These are phyloP conservation scores for Monosporascus sp. DNA, from an alignment of 2,329 filamentous ascomycete species.

Conservation along the genomic window DNA sequence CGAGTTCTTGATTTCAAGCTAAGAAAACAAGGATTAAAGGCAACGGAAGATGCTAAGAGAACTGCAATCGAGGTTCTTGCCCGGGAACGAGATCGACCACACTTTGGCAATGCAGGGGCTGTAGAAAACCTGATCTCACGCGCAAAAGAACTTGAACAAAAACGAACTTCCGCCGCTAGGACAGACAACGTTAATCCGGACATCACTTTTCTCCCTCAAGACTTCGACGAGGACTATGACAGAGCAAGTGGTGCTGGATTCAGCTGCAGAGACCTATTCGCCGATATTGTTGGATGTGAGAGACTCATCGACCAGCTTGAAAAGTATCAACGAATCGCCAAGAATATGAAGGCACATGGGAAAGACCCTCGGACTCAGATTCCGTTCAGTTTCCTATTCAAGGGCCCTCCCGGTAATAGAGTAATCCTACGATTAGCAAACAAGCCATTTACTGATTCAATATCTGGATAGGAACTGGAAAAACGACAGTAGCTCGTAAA, in stretches of 20 bases:
- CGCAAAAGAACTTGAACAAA: conserved; percentile 49
- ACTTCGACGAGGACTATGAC: conserved; percentile 51
- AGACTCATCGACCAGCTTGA: conserved; percentile 42
- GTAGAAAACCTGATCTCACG: conserved; percentile 62
- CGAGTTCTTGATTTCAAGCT: conserved; percentile 61
- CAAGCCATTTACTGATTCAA: conserved; percentile 1
- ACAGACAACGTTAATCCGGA: conserved; percentile 15
- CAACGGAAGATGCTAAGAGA: conserved; percentile 44
- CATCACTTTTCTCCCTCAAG: conserved; percentile 17
- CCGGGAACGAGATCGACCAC: conserved; percentile 54
- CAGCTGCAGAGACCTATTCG: conserved; percentile 40
- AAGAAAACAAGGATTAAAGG: conserved; percentile 46
- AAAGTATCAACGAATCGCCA: conserved; percentile 40
- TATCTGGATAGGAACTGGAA: conserved; percentile 40
- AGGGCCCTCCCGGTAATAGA: conserved; percentile 48
- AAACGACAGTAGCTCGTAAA: conserved; percentile 62
- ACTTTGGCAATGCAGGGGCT: conserved; percentile 70
- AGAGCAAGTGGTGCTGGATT: conserved; percentile 34
- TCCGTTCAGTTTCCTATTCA: conserved; percentile 54
- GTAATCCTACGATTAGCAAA: too few species aligned
- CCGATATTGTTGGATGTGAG: conserved; percentile 45
- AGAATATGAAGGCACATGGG: conserved; percentile 37
- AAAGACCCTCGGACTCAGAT: conserved; percentile 46
- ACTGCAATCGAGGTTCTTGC: conserved; percentile 56
- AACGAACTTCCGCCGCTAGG: conserved; percentile 26